These are phyloP conservation scores for Triticum aestivum DNA, from an alignment of 176 grass and related monocot species.

Conservation along the genomic window IWGSC_CS_RefSeq_v2.1 NC_057804.1:88396763-88397262, in stretches of 20 bases:
- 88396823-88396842: conserved; percentile 14
- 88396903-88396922: neutral
- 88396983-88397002: neutral
- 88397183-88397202: neutral
- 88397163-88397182: neutral
- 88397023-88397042: neutral
- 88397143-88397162: too few species aligned
- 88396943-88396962: neutral
- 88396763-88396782: too few species aligned
- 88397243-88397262: too few species aligned
- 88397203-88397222: neutral
- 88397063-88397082: neutral
- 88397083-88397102: neutral
- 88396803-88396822: neutral
- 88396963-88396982: neutral
- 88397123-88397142: too few species aligned
- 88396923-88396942: neutral
- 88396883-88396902: neutral
- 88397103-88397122: too few species aligned
- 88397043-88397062: too few species aligned
- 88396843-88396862: conserved; percentile 25
- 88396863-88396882: neutral
- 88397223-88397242: neutral
- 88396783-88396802: too few species aligned
- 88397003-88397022: neutral